Base-by-base conservation (phyloP, 805 yeast species). In the Hanseniaspora jakobsenii region DNA sequence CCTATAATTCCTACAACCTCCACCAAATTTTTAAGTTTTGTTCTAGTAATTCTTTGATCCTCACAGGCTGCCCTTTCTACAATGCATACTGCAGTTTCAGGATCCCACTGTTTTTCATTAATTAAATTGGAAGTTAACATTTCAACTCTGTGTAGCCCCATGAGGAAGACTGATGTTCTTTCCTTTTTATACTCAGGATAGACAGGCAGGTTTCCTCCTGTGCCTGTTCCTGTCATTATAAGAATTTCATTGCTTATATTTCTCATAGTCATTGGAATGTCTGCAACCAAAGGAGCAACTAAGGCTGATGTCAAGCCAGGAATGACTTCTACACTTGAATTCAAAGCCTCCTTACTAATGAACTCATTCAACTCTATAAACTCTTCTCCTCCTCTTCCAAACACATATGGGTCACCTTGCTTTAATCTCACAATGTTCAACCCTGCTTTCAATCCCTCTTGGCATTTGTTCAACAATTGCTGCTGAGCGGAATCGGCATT, bases 301-400 rank as follows among this genome's bases (percentile, higher is more conserved):
- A 89, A 67, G 0, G 96, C 93, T 3, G 95, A 83, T 4, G 94
- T 78, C 43, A 89, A 69, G 2, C 97, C 97, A 0, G 96, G 89
- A 9, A 89, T 56, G 1, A 89, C 95, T 4, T 59, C 53, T 13
- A 95, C 94, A 16, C 59, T 66, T 53, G 55, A 84, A 29, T 42
- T 29, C 24, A 42, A n/a, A 5, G 34, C 23, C 30, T 42, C 35
- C 13, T 22, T 14, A 6, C 19, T 3, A 12, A 42, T 42, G 30
- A 34, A 45, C n/a, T 45, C 40, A 0, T 94, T 95, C 53, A 79
- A 72, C 18, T 66, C 54, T 23, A 68, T 55, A 61, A 89, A 89
- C 56, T 89, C 97, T 63, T 89, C 97, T 32, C 95, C 95, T 35
- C 97, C 97, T 50, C 97, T 75, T 3, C 97, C 97, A 59, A 84